Percentiles rank a stretch among this genome's conserved stretches.
Evolutionary conservation across 2,329 filamentous ascomycete genomes (phyloP).

Genomic region (Penicillium sp.): DNA sequence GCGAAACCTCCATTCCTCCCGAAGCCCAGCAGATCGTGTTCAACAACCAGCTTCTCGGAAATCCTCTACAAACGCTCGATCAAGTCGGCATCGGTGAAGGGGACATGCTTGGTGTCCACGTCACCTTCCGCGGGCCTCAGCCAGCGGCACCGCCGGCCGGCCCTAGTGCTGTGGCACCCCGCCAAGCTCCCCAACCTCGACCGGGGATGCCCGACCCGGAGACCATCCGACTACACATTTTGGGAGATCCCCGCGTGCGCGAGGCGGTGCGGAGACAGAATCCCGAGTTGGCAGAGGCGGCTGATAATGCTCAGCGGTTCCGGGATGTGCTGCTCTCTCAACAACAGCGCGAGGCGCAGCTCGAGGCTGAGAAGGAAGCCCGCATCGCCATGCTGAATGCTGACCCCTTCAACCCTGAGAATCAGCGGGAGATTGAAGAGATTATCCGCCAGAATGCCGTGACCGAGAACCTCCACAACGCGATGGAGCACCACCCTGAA

Average conservation of each 20-base stretch:
- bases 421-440: constrained; percentile 89
- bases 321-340: constrained; percentile 67
- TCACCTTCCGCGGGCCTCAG: constrained; percentile 44
- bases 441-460: constrained; percentile 94
- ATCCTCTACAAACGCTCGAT: constrained; percentile 76
- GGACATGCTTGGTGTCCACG: constrained; percentile 87
- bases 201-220: constrained; percentile 63
- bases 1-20: constrained; percentile 71
- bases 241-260: constrained; percentile 72
- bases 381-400: constrained; percentile 84
- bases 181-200: constrained; percentile 30
- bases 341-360: constrained; percentile 66
- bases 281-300: constrained; percentile 71
- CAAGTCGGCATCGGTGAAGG: constrained; percentile 78
- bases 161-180: constrained; percentile 26
- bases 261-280: constrained; percentile 68
- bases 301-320: constrained; percentile 75
- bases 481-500: constrained; percentile 96
- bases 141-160: constrained; percentile 28
- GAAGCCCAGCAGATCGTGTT: constrained; percentile 80
- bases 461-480: constrained; percentile 92
- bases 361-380: constrained; percentile 72
- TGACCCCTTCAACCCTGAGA: constrained; percentile 90
- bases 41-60: constrained; percentile 76
- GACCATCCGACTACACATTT: constrained; percentile 73